Base-by-base conservation (phyloP, 2,329 filamentous ascomycete species). In the Aspergillus sp. region DNA sequence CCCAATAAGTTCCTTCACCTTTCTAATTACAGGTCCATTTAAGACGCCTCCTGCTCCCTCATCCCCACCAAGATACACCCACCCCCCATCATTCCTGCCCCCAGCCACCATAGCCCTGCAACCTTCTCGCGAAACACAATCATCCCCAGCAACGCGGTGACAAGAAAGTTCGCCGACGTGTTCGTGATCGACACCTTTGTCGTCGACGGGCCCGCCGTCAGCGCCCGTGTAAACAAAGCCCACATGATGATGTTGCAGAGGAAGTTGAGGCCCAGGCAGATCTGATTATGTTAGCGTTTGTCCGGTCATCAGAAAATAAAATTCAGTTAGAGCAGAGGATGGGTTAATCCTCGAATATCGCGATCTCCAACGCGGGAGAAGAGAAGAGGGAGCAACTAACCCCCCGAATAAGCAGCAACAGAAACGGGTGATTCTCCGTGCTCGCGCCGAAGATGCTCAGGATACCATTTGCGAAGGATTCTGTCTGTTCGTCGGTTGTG, bases 181-280 rank as follows among this genome's bases (percentile, higher is more conserved):
- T 89, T 89, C 59, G 88, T 86, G 63, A 89, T 84, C 55, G 83
- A 84, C 59, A 88, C 87, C 59, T 86, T 85, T 2, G 86, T 86
- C 2, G 87, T 88, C 13, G 85, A 87, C 41, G 82, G 81, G 0
- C 83, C 82, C 19, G 86, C 82, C 0, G 86, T 88, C 17, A 89
- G 76, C 15, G 86, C 86, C 46, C 84, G 82, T 1, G 86, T 89
- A 76, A 88, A 89, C 17, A 89, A 79, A 0, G 84, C 84, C 86
- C 86, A 89, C 86, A 89, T 89, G 28, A 85, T 80, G 30, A 83
- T 81, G 69, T 88, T 89, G 77, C 87, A 88, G 68, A 85, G 69
- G 61, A 89, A 77, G 68, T 89, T 89, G 54, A 88, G 80, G 41
- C 77, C 81, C 71, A 89, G 87, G 76, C 87, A 88, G 66, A 83